These are phyloP conservation scores for Chlamydomonas schloesseri DNA, from an alignment of 139 green algal genomes.

Conservation along the genomic window DNA sequence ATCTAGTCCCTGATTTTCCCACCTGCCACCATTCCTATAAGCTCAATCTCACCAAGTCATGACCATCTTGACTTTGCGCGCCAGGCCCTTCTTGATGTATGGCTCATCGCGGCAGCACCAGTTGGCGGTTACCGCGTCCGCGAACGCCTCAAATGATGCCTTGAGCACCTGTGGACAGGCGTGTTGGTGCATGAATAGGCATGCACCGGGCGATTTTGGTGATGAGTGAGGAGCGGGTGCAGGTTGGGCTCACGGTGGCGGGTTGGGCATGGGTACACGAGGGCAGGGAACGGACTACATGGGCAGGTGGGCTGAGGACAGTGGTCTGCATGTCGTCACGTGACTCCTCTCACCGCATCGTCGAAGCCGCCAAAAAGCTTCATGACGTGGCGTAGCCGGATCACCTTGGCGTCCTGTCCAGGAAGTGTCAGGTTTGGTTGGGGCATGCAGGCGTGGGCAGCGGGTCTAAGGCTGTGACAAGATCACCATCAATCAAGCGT, in stretches of 20 bases:
- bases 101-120: conserved; percentile 50
- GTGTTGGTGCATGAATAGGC: background rate
- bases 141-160: conserved; percentile 1
- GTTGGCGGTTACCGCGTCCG: conserved; percentile 29
- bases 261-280: no score
- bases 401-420: conserved; percentile 44
- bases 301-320: no score
- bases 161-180: conserved; percentile 10
- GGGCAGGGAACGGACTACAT: no score
- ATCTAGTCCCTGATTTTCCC: no score
- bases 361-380: conserved; percentile 50
- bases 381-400: conserved; percentile 39
- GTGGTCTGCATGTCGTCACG: no score
- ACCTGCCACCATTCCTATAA: no score
- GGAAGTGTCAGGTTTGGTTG: no score
- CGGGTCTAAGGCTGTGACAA: no score
- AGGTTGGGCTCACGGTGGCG: no score
- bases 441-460: no score
- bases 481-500: no score
- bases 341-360: conserved; percentile 37
- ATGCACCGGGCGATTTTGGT: background rate
- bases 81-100: conserved; percentile 37
- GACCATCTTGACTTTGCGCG: conserved; percentile 35
- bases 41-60: conserved; percentile 14
- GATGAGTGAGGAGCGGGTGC: no score